These are phyloP conservation scores for Eugenia klotzschiana DNA, from an alignment of 441 rosid genomes.

Conservation along the genomic window DNA sequence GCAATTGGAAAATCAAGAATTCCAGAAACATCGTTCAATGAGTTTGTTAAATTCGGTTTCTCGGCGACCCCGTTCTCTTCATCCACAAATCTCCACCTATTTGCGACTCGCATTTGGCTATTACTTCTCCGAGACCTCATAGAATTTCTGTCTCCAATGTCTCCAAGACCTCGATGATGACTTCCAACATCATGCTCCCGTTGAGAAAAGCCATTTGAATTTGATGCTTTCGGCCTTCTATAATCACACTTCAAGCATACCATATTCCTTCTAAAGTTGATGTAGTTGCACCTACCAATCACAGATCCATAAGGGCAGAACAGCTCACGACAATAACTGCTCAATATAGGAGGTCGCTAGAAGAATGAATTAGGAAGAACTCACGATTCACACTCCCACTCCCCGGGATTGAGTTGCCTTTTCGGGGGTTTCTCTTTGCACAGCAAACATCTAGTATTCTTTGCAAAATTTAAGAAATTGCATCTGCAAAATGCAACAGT, in stretches of 20 bases:
- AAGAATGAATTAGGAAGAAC: slow-evolving; percentile 10
- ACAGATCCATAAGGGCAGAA: neutral
- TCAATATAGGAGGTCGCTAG: neutral
- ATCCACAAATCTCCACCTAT: slow-evolving; percentile 37
- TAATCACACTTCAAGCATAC: slow-evolving; percentile 80
- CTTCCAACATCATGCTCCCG: neutral
- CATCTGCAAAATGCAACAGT: slow-evolving; percentile 30
- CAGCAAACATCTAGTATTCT: slow-evolving; percentile 59
- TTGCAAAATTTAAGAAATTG: slow-evolving; percentile 68
- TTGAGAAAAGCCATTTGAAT: slow-evolving; percentile 8
- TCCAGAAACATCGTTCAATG: slow-evolving; percentile 8
- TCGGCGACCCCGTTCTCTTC: slow-evolving; percentile 14
- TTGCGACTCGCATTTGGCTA: slow-evolving; percentile 3
- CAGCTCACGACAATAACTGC: neutral
- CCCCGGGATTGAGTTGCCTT: slow-evolving; percentile 74
- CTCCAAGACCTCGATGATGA: neutral
- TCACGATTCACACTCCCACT: slow-evolving; percentile 92
- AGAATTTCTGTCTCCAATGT: neutral
- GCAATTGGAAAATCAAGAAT: slow-evolving; percentile 39
- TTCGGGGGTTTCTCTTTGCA: slow-evolving; percentile 66
- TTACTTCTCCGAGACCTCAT: neutral
- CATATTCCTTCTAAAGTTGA: slow-evolving; percentile 67
- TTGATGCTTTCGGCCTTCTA: slow-evolving; percentile 40
- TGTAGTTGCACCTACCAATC: slow-evolving; percentile 53
- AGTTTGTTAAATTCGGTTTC: neutral